Evolutionary conservation across 352 stramenopile genomes (phyloP).

Genomic region (Globisporangium alternatum): DNA sequence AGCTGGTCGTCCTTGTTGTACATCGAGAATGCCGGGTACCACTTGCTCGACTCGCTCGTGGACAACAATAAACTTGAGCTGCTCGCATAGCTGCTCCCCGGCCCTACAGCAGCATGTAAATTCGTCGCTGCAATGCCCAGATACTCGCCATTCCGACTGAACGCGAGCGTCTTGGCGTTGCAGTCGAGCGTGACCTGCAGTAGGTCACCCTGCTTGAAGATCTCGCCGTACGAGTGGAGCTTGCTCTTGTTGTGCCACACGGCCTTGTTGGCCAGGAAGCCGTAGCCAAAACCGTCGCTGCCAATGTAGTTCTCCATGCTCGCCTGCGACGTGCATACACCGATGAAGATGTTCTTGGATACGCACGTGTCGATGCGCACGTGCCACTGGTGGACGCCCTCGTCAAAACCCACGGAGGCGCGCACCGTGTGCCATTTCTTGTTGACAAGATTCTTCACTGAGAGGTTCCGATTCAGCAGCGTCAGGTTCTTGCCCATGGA

Average conservation of each 20-base stretch:
- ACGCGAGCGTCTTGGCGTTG: conserved; percentile 74
- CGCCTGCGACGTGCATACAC: conserved; percentile 65
- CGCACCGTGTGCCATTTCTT: conserved; percentile 91
- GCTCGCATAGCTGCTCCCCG: conserved; percentile 6
- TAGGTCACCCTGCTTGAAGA: conserved; percentile 89
- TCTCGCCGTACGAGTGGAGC: conserved; percentile 85
- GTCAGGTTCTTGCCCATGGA: conserved; percentile 75
- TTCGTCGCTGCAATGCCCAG: conserved; percentile 82
- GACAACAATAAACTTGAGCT: neutral
- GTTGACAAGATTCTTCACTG: conserved; percentile 79
- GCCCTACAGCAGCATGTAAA: conserved; percentile 27
- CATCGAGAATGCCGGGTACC: conserved; percentile 88
- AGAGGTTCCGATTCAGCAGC: conserved; percentile 71
- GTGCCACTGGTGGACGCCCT: conserved; percentile 85
- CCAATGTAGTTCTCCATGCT: conserved; percentile 89
- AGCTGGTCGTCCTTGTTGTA: conserved; percentile 92
- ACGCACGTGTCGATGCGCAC: conserved; percentile 86
- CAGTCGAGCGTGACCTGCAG: conserved; percentile 87
- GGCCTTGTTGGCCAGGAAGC: conserved; percentile 89
- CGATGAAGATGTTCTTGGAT: conserved; percentile 93
- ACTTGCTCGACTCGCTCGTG: conserved; percentile 38
- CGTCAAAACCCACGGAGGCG: conserved; percentile 58
- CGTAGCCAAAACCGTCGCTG: conserved; percentile 85
- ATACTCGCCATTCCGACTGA: conserved; percentile 83
- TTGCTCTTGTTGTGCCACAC: conserved; percentile 93